Conservation (phyloP, 1,284 basidiomycete genomes). For the Sporisorium reilianum region DNA sequence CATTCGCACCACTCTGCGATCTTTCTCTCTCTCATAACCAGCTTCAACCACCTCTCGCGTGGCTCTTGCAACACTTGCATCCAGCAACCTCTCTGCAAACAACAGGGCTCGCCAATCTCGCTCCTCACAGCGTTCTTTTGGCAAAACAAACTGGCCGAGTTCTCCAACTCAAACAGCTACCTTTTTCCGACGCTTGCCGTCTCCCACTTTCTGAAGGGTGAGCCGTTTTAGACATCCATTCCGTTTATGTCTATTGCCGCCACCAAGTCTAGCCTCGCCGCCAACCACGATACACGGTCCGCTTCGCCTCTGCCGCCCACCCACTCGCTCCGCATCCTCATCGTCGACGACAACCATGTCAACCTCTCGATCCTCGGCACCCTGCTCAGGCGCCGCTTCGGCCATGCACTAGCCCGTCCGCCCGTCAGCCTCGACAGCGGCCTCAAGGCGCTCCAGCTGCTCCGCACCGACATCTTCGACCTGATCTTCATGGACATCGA, state of each 20-base stretch:
- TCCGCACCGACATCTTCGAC: slow-evolving; percentile 58
- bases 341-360: slow-evolving; percentile 64
- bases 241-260: slow-evolving; percentile 27
- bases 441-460: slow-evolving; percentile 58
- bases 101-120: neutral
- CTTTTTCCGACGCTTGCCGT: slow-evolving; percentile 15
- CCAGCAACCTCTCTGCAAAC: neutral
- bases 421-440: slow-evolving; percentile 58
- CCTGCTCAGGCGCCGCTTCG: slow-evolving; percentile 57
- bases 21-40: no score
- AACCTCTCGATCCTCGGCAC: slow-evolving; percentile 57
- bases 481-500: slow-evolving; percentile 63
- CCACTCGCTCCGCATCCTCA: slow-evolving; percentile 54
- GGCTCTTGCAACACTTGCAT: neutral
- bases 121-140: neutral
- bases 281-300: slow-evolving; percentile 13
- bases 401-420: slow-evolving; percentile 39
- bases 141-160: slow-evolving; percentile 2
- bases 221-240: slow-evolving; percentile 34
- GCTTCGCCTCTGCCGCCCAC: slow-evolving; percentile 35
- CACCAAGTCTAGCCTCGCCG: slow-evolving; percentile 6
- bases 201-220: slow-evolving; percentile 29
- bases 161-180: slow-evolving; percentile 8
- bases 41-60: neutral
- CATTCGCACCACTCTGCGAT: slow-evolving; percentile 43